phyloP scores from a whole-genome alignment of 371 early-diverging fungal genomes.

The Lichtheimia hyalospora region DNA sequence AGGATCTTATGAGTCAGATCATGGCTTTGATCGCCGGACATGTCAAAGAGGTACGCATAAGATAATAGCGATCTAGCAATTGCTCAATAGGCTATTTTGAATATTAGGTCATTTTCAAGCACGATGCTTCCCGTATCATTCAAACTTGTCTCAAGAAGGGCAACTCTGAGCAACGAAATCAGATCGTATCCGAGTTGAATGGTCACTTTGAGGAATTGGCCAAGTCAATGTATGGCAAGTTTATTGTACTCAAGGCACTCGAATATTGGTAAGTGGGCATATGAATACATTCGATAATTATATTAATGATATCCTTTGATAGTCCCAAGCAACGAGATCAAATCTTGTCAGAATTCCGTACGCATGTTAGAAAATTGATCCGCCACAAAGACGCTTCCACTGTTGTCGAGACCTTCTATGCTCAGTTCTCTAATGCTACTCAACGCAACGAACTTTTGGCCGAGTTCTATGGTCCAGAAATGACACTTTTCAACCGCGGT shows the following conservation, averaged over 20 bases:
- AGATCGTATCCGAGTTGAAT: conserved; percentile 80
- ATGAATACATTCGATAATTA: neutral
- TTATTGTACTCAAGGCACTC: conserved; percentile 84
- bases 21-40: conserved; percentile 82
- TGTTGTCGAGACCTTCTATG: conserved; percentile 86
- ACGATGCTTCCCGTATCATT: conserved; percentile 93
- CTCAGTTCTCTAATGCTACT: conserved; percentile 74
- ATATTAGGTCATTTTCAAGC: conserved; percentile 83
- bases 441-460: conserved; percentile 80
- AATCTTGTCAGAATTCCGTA: conserved; percentile 83
- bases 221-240: conserved; percentile 86
- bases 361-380: conserved; percentile 77
- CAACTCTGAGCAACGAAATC: conserved; percentile 71
- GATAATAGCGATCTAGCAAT: neutral
- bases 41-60: conserved; percentile 70
- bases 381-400: conserved; percentile 80
- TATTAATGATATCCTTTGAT: conserved; percentile 4
- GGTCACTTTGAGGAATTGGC: conserved; percentile 76
- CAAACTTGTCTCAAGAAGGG: conserved; percentile 93
- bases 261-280: conserved; percentile 67
- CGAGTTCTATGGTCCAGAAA: conserved; percentile 95
- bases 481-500: conserved; percentile 66
- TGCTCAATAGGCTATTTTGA: neutral
- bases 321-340: conserved; percentile 70
- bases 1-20: conserved; percentile 70